Conservation (phyloP, 352 stramenopile genomes). For the Phytopythium sindhum region DNA sequence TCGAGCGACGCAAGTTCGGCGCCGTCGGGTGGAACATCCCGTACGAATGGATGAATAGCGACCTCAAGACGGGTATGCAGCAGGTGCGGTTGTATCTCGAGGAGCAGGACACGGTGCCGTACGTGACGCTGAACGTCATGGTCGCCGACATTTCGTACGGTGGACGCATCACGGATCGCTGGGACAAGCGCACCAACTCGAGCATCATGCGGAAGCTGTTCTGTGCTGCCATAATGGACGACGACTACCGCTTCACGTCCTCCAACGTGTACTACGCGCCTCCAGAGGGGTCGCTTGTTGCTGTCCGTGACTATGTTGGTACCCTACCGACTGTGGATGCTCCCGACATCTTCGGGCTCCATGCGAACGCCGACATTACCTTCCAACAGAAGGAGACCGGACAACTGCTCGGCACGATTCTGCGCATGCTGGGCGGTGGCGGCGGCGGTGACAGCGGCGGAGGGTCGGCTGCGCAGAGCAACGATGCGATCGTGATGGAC, state of each 20-base stretch:
- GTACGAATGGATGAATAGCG: slow-evolving; percentile 96
- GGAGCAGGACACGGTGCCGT: slow-evolving; percentile 91
- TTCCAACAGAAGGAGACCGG: slow-evolving; percentile 93
- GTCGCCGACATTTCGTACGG: slow-evolving; percentile 95
- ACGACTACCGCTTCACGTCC: slow-evolving; percentile 85
- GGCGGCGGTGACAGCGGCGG: slow-evolving; percentile 40
- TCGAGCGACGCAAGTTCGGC: slow-evolving; percentile 93
- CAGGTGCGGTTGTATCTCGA: slow-evolving; percentile 92
- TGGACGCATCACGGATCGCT: slow-evolving; percentile 92
- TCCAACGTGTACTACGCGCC: slow-evolving; percentile 79
- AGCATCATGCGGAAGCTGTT: slow-evolving; percentile 94
- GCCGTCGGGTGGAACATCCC: slow-evolving; percentile 95
- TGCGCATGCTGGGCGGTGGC: slow-evolving; percentile 65
- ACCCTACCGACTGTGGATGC: slow-evolving; percentile 79
- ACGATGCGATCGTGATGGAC: slow-evolving; percentile 82
- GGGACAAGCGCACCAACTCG: slow-evolving; percentile 94
- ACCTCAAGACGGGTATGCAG: slow-evolving; percentile 93
- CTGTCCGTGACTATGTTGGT: slow-evolving; percentile 82
- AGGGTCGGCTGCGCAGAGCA: slow-evolving; percentile 40
- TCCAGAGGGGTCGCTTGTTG: slow-evolving; percentile 44
- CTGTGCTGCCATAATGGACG: slow-evolving; percentile 75
- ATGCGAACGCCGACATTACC: slow-evolving; percentile 93
- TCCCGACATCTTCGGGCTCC: slow-evolving; percentile 91
- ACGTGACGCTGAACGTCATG: slow-evolving; percentile 93
- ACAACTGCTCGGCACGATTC: slow-evolving; percentile 61